A percentile compares a stretch with the other conserved stretches of the same genome.
phyloP scores from a whole-genome alignment of 2,329 filamentous ascomycete species.

The Hypoxylon sp. region DNA sequence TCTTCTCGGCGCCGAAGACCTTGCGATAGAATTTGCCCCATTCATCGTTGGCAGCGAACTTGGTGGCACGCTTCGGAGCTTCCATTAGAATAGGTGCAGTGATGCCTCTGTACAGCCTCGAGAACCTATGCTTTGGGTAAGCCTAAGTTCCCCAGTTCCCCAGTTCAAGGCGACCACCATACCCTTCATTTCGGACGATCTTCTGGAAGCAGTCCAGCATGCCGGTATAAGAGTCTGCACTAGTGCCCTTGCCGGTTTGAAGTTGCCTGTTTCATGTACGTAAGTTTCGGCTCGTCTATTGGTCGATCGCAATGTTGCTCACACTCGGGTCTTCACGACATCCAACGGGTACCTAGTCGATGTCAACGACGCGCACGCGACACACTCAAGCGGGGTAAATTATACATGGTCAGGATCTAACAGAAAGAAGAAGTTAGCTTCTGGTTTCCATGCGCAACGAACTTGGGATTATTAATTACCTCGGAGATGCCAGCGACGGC shows the following conservation, averaged over 20 bases:
- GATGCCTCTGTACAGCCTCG: conserved; percentile 95
- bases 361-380: conserved; percentile 41
- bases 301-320: conserved; percentile 58
- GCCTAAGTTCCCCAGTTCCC: conserved; percentile 4
- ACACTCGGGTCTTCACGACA: conserved; percentile 98
- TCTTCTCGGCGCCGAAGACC: conserved; percentile 84
- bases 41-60: conserved; percentile 98
- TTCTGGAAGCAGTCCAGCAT: conserved; percentile 99
- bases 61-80: conserved; percentile 88
- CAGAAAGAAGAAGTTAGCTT: conserved; percentile 38
- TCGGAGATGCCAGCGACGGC: conserved; percentile 98
- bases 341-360: conserved; percentile 91
- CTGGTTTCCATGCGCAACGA: neutral
- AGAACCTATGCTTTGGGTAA: conserved; percentile 69
- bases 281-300: conserved; percentile 12
- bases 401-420: conserved; percentile 90
- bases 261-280: conserved; percentile 78
- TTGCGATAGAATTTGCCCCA: conserved; percentile 97
- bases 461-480: conserved; percentile 66
- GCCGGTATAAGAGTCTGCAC: conserved; percentile 91
- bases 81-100: conserved; percentile 97
- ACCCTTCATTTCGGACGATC: conserved; percentile 97
- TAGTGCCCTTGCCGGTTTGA: conserved; percentile 79
- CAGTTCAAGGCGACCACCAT: conserved; percentile 54
- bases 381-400: conserved; percentile 38